A percentile compares a stretch with the other conserved stretches of the same genome.
phyloP scores from a whole-genome alignment of 345 rosid species.

The Syzygium aqueum region DNA sequence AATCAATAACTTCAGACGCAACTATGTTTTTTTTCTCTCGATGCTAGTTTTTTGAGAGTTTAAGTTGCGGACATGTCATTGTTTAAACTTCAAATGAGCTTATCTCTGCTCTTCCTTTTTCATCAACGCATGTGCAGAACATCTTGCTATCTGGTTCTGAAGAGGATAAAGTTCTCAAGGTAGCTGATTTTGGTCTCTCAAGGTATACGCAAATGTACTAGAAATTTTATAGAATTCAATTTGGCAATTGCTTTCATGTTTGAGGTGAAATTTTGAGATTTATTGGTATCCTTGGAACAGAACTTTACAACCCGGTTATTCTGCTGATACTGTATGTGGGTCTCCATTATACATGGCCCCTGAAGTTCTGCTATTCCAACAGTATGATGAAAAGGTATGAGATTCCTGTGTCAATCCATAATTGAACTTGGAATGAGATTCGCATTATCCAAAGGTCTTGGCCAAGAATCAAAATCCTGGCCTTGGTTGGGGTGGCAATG shows the following conservation, averaged over 20 bases:
- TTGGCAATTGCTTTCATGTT: neutral
- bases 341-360: slow-evolving; percentile 77
- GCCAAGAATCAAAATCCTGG: neutral
- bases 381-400: slow-evolving; percentile 52
- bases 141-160: slow-evolving; percentile 38
- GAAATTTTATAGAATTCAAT: neutral
- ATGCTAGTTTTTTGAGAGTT: neutral
- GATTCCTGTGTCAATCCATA: neutral
- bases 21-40: neutral
- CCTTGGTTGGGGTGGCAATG: neutral
- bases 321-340: slow-evolving; percentile 51
- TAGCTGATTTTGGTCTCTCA: slow-evolving; percentile 72
- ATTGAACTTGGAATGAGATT: neutral
- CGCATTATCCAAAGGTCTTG: neutral
- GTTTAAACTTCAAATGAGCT: neutral
- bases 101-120: neutral
- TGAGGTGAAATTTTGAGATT: neutral
- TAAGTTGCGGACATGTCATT: neutral
- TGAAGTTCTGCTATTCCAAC: slow-evolving; percentile 63
- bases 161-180: slow-evolving; percentile 42
- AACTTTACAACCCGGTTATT: slow-evolving; percentile 25
- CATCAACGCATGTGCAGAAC: slow-evolving; percentile 22
- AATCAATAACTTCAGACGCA: neutral
- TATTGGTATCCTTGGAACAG: slow-evolving; percentile 14
- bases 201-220: slow-evolving; percentile 21